A percentile compares a stretch with the other conserved stretches of the same genome.
phyloP scores from a whole-genome alignment of 2,329 filamentous ascomycete species.

The Aspergillus novofumigatus region DNA sequence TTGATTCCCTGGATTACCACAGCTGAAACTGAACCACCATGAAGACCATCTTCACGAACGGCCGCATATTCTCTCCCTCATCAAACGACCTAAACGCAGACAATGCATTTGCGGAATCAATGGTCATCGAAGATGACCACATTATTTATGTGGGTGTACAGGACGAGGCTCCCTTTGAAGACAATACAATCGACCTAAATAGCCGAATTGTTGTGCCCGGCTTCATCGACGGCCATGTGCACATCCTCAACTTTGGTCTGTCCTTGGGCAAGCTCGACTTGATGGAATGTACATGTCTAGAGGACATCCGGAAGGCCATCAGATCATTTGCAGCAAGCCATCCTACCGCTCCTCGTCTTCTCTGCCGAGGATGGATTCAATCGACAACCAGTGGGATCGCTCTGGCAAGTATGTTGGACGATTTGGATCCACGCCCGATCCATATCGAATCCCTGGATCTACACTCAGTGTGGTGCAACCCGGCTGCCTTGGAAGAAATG shows the following conservation, averaged over 20 bases:
- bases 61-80: constrained; percentile 27
- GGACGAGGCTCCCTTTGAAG: constrained; percentile 15
- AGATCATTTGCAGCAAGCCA: constrained; percentile 38
- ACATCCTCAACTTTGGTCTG: constrained; percentile 48
- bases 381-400: constrained; percentile 43
- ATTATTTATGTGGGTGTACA: constrained; percentile 41
- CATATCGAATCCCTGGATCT: constrained; percentile 48
- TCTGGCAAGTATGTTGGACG: constrained; percentile 46
- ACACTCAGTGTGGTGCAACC: constrained; percentile 51
- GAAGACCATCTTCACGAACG: constrained; percentile 27
- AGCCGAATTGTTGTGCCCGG: constrained; percentile 41
- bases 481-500: constrained; percentile 45
- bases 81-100: constrained; percentile 5
- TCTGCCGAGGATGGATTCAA: constrained; percentile 50
- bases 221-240: constrained; percentile 50
- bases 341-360: constrained; percentile 38
- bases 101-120: constrained; percentile 25
- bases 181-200: constrained; percentile 31
- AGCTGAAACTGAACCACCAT: neutral
- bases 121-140: constrained; percentile 39
- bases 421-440: constrained; percentile 46
- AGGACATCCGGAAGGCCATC: constrained; percentile 43
- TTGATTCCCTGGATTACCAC: neutral
- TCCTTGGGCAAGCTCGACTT: constrained; percentile 45
- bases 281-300: constrained; percentile 39